phyloP scores from a whole-genome alignment of 2,329 filamentous ascomycete genomes.

The Microdochium bolleyi region DNA sequence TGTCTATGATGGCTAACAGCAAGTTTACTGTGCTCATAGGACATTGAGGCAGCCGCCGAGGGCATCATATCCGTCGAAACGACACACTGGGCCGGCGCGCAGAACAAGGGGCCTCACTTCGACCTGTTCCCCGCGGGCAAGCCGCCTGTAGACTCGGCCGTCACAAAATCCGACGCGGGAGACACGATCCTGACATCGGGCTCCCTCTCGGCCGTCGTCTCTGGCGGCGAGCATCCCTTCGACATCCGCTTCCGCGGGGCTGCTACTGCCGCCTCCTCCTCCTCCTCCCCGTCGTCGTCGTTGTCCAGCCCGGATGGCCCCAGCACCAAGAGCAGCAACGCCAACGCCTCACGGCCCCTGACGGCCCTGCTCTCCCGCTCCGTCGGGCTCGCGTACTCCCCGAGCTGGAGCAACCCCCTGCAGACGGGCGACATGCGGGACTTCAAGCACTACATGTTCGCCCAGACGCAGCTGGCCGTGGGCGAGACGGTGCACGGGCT shows the following conservation, averaged over 20 bases:
- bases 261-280: conserved; percentile 18
- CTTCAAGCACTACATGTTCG: conserved; percentile 48
- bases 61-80: conserved; percentile 52
- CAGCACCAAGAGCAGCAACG: conserved; percentile 7
- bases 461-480: conserved; percentile 44
- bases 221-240: conserved; percentile 39
- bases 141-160: conserved; percentile 28
- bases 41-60: conserved; percentile 47
- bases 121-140: conserved; percentile 47
- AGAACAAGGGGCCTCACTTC: conserved; percentile 44
- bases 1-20: neutral
- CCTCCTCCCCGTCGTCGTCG: neutral
- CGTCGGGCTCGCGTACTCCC: conserved; percentile 48
- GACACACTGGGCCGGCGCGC: conserved; percentile 48
- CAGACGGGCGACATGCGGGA: conserved; percentile 44
- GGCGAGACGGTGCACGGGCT: conserved; percentile 66
- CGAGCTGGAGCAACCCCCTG: conserved; percentile 41
- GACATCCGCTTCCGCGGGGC: conserved; percentile 46
- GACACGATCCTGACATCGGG: conserved; percentile 44
- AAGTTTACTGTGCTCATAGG: conserved; percentile 22
- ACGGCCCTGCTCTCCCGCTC: conserved; percentile 48
- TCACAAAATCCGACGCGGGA: conserved; percentile 26
- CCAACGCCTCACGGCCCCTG: conserved; percentile 32
- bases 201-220: conserved; percentile 41
- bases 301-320: neutral